A percentile compares a stretch with the other conserved stretches of the same genome.
These are phyloP conservation scores for Brassica juncea DNA, from an alignment of 345 rosid species.

Conservation along the genomic window DNA sequence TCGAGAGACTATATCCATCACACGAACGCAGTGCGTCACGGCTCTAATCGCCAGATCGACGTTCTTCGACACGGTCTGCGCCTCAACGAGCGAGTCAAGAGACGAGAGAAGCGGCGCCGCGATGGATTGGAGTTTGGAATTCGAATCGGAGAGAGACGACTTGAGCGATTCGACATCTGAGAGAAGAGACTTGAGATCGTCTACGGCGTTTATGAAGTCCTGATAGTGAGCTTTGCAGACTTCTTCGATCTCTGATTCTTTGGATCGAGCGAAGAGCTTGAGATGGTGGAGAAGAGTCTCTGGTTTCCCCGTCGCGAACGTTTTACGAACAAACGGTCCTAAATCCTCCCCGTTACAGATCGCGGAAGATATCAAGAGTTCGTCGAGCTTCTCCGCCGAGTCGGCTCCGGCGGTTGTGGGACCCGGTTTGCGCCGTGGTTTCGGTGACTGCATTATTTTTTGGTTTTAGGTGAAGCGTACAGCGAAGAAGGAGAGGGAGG, in stretches of 20 bases:
- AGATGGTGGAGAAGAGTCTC: conserved; percentile 85
- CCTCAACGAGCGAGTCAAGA: conserved; percentile 77
- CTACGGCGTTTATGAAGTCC: conserved; percentile 94
- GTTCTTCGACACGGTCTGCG: conserved; percentile 68
- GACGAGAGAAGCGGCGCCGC: conserved; percentile 76
- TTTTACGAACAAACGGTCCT: conserved; percentile 86
- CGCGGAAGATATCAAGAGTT: conserved; percentile 80
- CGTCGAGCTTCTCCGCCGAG: conserved; percentile 82
- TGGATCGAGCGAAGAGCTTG: conserved; percentile 82
- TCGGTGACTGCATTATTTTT: conserved; percentile 60
- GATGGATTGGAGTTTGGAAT: conserved; percentile 79
- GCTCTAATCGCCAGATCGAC: conserved; percentile 67
- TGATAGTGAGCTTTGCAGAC: conserved; percentile 98
- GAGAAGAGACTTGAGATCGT: conserved; percentile 95
- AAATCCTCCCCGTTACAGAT: conserved; percentile 93
- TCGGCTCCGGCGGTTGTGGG: conserved; percentile 53
- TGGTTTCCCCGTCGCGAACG: conserved; percentile 77
- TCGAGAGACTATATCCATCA: conserved; percentile 78
- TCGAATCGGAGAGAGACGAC: conserved; percentile 84
- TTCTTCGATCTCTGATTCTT: conserved; percentile 96
- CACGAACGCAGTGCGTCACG: conserved; percentile 54
- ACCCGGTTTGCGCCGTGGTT: conserved; percentile 72
- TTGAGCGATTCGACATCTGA: conserved; percentile 94
- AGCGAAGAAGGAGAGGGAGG: conserved; percentile 29
- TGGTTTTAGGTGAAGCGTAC: background rate